Percentiles rank a stretch among this genome's conserved stretches.
These are phyloP conservation scores for Thielaviopsis euricoi DNA, from an alignment of 2,329 filamentous ascomycete genomes.

Conservation along the genomic window DNA sequence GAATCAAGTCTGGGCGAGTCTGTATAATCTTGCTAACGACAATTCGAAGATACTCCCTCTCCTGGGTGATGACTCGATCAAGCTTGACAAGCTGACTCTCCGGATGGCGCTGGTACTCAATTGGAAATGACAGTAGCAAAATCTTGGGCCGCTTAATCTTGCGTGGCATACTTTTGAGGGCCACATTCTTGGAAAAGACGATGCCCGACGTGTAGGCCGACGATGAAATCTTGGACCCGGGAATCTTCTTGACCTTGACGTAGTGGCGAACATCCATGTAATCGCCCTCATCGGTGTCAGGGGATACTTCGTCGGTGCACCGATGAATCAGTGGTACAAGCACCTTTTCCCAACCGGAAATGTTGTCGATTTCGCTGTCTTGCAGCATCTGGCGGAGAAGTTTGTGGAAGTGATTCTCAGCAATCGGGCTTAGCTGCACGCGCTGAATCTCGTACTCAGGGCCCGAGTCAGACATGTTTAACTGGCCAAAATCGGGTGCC, in stretches of 20 bases:
- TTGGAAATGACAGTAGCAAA: constrained; percentile 81
- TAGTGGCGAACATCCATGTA: constrained; percentile 97
- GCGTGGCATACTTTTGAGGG: constrained; percentile 88
- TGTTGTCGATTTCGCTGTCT: constrained; percentile 57
- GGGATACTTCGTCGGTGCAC: constrained; percentile 87
- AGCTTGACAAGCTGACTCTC: constrained; percentile 91
- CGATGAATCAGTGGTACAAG: constrained; percentile 78
- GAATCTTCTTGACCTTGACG: constrained; percentile 92
- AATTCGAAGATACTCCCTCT: constrained; percentile 82
- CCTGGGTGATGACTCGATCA: constrained; percentile 90
- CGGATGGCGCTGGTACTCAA: constrained; percentile 82
- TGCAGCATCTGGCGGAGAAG: constrained; percentile 69
- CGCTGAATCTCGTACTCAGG: constrained; percentile 50
- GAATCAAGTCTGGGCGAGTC: constrained; percentile 64
- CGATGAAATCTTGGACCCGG: constrained; percentile 75
- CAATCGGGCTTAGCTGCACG: constrained; percentile 75
- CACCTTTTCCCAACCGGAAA: constrained; percentile 72
- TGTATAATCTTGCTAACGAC: constrained; percentile 84
- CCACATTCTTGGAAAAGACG: constrained; percentile 93
- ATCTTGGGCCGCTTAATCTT: constrained; percentile 73
- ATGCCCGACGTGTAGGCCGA: constrained; percentile 94
- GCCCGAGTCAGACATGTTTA: constrained; percentile 4
- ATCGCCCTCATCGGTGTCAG: constrained; percentile 77
- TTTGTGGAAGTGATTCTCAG: constrained; percentile 72
- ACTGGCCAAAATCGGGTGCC: constrained; percentile 4